These are phyloP conservation scores for Melanopsichium pennsylvanicum DNA, from an alignment of 1,284 basidiomycete species.

Conservation along the genomic window DNA sequence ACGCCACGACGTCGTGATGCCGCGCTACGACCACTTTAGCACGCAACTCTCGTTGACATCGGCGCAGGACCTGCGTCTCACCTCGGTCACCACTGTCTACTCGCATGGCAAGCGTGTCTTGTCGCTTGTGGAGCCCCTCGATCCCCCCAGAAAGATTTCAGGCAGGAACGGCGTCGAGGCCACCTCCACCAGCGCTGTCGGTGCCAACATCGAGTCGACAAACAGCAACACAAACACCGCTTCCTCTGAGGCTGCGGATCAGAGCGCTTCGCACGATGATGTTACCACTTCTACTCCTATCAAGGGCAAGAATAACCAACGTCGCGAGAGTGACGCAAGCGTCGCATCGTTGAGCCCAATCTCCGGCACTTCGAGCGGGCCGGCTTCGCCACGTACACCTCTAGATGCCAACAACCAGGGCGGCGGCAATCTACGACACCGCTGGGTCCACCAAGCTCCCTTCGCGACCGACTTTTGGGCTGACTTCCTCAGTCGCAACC, in stretches of 20 bases:
- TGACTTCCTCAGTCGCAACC: conserved; percentile 63
- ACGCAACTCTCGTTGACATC: conserved; percentile 63
- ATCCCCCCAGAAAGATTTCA: conserved; percentile 57
- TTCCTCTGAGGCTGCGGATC: conserved; percentile 3
- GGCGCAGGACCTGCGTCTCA: conserved; percentile 49
- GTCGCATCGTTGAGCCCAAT: conserved; percentile 33
- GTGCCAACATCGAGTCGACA: not conserved
- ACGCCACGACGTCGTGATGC: conserved; percentile 54
- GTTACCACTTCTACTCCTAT: conserved; percentile 18
- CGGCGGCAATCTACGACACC: conserved; percentile 44
- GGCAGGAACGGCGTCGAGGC: conserved; percentile 41
- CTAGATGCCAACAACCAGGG: conserved; percentile 36
- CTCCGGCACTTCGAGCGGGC: conserved; percentile 35
- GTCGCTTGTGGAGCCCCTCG: conserved; percentile 62
- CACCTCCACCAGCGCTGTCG: conserved; percentile 12
- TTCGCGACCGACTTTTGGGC: conserved; percentile 66
- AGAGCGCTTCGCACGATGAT: conserved; percentile 5
- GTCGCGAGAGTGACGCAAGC: conserved; percentile 35
- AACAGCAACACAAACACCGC: conserved; percentile 3
- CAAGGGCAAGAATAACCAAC: conserved; percentile 29
- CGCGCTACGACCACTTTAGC: conserved; percentile 58
- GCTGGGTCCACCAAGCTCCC: conserved; percentile 62
- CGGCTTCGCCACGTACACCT: conserved; percentile 39
- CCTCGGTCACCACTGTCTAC: conserved; percentile 66
- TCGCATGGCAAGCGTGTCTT: conserved; percentile 64